phyloP scores from a whole-genome alignment of 176 grass and related monocot genomes.

The Musa schizocarpa region DNA sequence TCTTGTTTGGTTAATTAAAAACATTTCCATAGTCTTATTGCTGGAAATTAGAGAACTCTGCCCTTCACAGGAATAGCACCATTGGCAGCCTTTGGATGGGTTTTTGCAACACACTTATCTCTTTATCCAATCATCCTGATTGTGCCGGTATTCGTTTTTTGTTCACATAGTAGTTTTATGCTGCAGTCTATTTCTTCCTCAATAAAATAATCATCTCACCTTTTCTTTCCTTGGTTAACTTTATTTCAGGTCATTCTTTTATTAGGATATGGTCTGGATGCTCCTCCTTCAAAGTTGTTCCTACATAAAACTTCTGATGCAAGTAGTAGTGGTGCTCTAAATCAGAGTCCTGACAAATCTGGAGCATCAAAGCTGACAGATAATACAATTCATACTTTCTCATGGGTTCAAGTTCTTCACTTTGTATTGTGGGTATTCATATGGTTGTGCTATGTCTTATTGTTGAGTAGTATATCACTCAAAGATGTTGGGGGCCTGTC shows the following conservation, averaged over 20 bases:
- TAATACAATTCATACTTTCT: slow-evolving; percentile 36
- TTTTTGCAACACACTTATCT: slow-evolving; percentile 77
- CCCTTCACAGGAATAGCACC: slow-evolving; percentile 54
- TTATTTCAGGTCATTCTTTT: slow-evolving; percentile 67
- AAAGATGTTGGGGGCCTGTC: slow-evolving; percentile 52
- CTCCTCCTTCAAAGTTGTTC: slow-evolving; percentile 64
- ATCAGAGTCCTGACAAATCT: slow-evolving; percentile 18
- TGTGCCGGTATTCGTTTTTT: slow-evolving; percentile 50
- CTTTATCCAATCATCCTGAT: slow-evolving; percentile 86
- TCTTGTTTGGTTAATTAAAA: background rate
- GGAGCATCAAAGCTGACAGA: slow-evolving; percentile 4
- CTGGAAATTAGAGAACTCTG: slow-evolving; percentile 6
- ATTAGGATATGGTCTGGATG: slow-evolving; percentile 73
- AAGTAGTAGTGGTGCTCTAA: slow-evolving; percentile 14
- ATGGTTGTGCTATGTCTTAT: slow-evolving; percentile 62
- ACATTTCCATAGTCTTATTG: background rate
- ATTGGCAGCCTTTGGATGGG: slow-evolving; percentile 94
- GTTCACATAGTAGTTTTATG: background rate
- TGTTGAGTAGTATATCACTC: slow-evolving; percentile 60
- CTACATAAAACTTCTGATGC: slow-evolving; percentile 30
- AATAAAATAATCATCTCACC: slow-evolving; percentile 4
- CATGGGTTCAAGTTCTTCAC: slow-evolving; percentile 40
- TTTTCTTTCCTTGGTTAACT: slow-evolving; percentile 3
- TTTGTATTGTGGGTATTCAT: slow-evolving; percentile 63
- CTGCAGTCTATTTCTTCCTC: slow-evolving; percentile 3